A percentile compares a stretch with the other conserved stretches of the same genome.
These are phyloP conservation scores for Colletotrichum neosansevieriae DNA, from an alignment of 2,329 filamentous ascomycete species.

Conservation along the genomic window DNA sequence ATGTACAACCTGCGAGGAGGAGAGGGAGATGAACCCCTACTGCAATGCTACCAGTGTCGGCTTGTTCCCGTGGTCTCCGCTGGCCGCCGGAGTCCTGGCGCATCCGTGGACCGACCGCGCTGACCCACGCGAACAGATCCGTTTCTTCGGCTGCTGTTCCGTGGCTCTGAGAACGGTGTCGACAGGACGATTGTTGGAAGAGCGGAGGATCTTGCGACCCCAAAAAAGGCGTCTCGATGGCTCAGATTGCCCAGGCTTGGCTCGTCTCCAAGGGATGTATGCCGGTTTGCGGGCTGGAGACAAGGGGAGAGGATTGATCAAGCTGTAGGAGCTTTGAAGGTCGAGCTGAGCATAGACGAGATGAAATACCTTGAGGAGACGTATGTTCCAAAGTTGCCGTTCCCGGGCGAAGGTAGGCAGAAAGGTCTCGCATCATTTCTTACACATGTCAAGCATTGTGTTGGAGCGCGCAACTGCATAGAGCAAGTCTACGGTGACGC, in stretches of 20 bases:
- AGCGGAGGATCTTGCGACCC: constrained; percentile 20
- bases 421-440: too few species aligned
- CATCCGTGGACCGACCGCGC: constrained; percentile 30
- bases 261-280: constrained; percentile 27
- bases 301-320: constrained; percentile 32
- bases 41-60: constrained; percentile 56
- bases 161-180: constrained; percentile 4
- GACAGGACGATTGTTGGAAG: constrained; percentile 25
- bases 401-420: neutral
- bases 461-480: too few species aligned
- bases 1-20: constrained; percentile 70
- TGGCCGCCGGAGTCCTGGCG: constrained; percentile 31
- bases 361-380: constrained; percentile 17
- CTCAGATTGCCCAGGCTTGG: constrained; percentile 32
- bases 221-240: constrained; percentile 27
- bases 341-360: constrained; percentile 19
- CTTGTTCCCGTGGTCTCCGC: constrained; percentile 41
- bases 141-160: constrained; percentile 30
- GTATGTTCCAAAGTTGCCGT: constrained; percentile 25
- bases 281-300: constrained; percentile 30
- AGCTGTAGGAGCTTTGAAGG: constrained; percentile 4
- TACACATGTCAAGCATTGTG: too few species aligned
- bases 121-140: constrained; percentile 15
- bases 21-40: constrained; percentile 55
- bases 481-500: too few species aligned